Percentiles rank a stretch among this genome's conserved stretches.
Evolutionary conservation across 2,329 filamentous ascomycete species (phyloP).

Genomic region (Triangularia verruculosa): DNA sequence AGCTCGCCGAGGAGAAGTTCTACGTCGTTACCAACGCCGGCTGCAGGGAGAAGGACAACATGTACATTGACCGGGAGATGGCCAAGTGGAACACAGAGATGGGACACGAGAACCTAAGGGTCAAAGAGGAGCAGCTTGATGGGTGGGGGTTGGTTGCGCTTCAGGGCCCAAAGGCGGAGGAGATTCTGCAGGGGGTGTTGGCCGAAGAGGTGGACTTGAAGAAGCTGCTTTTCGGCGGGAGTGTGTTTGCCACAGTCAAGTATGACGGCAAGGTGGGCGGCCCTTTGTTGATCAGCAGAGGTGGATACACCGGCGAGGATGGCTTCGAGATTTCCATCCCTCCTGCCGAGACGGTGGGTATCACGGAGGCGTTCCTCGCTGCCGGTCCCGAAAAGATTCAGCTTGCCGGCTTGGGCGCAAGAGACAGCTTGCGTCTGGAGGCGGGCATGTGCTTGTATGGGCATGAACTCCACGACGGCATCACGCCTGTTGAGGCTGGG

Average conservation of each 20-base stretch:
- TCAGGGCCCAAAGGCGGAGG: constrained; percentile 76
- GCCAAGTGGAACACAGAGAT: constrained; percentile 35
- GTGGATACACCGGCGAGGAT: constrained; percentile 96
- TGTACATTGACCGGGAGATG: constrained; percentile 71
- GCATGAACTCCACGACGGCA: constrained; percentile 87
- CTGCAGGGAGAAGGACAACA: constrained; percentile 82
- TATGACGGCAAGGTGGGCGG: constrained; percentile 43
- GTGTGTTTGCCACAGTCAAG: constrained; percentile 62
- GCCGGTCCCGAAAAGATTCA: constrained; percentile 61
- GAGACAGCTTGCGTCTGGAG: constrained; percentile 89
- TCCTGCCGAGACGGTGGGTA: constrained; percentile 58
- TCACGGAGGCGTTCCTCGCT: constrained; percentile 68
- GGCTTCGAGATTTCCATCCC: constrained; percentile 94
- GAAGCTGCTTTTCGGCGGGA: constrained; percentile 78
- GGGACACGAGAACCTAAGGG: constrained; percentile 50
- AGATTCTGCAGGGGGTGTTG: constrained; percentile 65
- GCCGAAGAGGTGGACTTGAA: constrained; percentile 54
- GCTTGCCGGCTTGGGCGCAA: constrained; percentile 83
- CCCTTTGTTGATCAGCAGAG: constrained; percentile 73
- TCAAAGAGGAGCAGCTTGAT: constrained; percentile 68
- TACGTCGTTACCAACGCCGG: constrained; percentile 96
- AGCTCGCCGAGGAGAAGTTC: constrained; percentile 70
- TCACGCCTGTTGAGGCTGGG: constrained; percentile 56
- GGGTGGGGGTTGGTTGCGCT: constrained; percentile 80
- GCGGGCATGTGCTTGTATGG: constrained; percentile 99